A percentile compares a stretch with the other conserved stretches of the same genome.
Conservation (phyloP, 345 rosid species). For the Sisymbrium irio region DNA sequence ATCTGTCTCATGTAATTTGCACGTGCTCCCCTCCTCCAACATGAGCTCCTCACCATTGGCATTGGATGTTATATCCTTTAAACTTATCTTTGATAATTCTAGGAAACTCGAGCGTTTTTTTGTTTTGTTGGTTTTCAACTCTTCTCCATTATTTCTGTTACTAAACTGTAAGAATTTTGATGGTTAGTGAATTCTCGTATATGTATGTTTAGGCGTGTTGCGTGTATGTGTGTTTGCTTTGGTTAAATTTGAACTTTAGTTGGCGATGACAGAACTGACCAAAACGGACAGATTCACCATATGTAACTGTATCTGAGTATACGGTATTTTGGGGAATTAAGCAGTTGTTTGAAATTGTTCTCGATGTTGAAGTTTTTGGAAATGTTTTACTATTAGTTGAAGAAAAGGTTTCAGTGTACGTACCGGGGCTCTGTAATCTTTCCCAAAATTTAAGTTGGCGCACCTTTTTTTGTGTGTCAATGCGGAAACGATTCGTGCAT, state of each 20-base stretch:
- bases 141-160: background rate
- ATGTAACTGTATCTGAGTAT: background rate
- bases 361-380: background rate
- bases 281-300: background rate
- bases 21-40: conserved; percentile 99
- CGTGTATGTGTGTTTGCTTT: conserved; percentile 3
- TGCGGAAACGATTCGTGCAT: background rate
- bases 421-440: no score
- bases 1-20: conserved; percentile 42
- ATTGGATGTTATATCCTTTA: background rate
- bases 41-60: conserved; percentile 49
- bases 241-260: background rate
- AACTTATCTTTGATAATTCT: background rate
- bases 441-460: background rate
- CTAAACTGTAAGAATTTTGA: background rate
- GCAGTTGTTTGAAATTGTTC: background rate
- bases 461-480: background rate
- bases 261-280: background rate
- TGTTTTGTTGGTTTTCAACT: background rate
- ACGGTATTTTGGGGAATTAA: background rate
- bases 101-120: background rate
- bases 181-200: background rate
- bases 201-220: background rate
- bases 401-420: background rate
- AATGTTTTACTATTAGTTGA: background rate